phyloP scores from a whole-genome alignment of 208 protist species.

The Trypanosoma melophagium region DNA sequence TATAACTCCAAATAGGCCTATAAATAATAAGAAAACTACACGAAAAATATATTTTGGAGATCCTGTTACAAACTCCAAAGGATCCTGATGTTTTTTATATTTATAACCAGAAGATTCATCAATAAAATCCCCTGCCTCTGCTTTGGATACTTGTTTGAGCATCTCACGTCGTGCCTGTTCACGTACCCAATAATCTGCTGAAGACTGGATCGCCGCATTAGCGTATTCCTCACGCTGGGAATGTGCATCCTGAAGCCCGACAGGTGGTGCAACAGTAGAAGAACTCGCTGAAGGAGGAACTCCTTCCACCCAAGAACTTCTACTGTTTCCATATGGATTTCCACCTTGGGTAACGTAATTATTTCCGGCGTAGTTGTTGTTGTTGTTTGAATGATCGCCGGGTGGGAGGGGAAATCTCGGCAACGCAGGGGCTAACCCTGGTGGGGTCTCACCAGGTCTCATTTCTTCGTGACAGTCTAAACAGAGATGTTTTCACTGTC shows the following conservation, averaged over 20 bases:
- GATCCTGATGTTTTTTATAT: not conserved
- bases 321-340: not conserved
- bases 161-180: slow-evolving; percentile 33
- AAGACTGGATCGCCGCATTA: slow-evolving; percentile 39
- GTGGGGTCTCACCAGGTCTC: slow-evolving; percentile 3
- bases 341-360: not conserved
- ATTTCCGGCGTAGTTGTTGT: not conserved
- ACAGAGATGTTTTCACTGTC: not conserved
- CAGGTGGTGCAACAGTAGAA: not conserved
- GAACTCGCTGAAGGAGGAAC: not conserved
- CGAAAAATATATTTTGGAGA: slow-evolving; percentile 31
- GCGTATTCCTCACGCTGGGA: slow-evolving; percentile 45
- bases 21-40: slow-evolving; percentile 46
- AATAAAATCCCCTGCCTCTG: not conserved
- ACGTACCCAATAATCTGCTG: slow-evolving; percentile 48
- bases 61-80: slow-evolving; percentile 33
- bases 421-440: slow-evolving; percentile 1
- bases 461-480: not conserved
- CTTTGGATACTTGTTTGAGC: not conserved
- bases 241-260: slow-evolving; percentile 14
- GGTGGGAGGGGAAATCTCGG: slow-evolving; percentile 21
- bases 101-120: not conserved
- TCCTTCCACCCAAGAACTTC: not conserved
- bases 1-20: slow-evolving; percentile 68
- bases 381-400: not conserved